These are phyloP conservation scores for Wickerhamiella musiphila DNA, from an alignment of 805 yeast species.

Conservation along the genomic window DNA sequence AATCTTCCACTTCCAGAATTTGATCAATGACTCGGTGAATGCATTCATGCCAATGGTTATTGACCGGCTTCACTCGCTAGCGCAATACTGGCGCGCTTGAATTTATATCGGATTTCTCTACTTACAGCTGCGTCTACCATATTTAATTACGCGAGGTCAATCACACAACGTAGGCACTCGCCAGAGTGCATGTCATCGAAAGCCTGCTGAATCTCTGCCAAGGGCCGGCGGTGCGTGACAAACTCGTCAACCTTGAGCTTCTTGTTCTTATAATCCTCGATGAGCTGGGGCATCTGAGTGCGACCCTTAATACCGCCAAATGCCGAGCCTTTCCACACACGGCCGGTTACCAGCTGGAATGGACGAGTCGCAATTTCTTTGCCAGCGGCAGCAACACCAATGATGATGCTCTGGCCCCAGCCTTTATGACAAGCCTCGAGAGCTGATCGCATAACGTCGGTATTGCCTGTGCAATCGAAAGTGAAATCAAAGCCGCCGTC, in stretches of 20 bases:
- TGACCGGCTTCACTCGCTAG: slow-evolving; percentile 84
- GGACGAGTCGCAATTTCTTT: slow-evolving; percentile 94
- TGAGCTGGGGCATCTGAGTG: slow-evolving; percentile 80
- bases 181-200: slow-evolving; percentile 93
- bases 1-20: slow-evolving; percentile 77
- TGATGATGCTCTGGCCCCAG: slow-evolving; percentile 91
- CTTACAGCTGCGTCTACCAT: neutral
- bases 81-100: slow-evolving; percentile 93
- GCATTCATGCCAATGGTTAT: slow-evolving; percentile 90
- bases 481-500: slow-evolving; percentile 96
- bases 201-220: slow-evolving; percentile 68
- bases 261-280: slow-evolving; percentile 70
- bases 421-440: slow-evolving; percentile 97
- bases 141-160: slow-evolving; percentile 7
- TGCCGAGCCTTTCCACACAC: slow-evolving; percentile 99
- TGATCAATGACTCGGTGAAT: slow-evolving; percentile 85
- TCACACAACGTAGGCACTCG: slow-evolving; percentile 82
- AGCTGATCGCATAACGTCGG: slow-evolving; percentile 86
- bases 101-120: neutral
- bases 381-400: slow-evolving; percentile 99
- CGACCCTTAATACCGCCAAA: slow-evolving; percentile 98
- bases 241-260: slow-evolving; percentile 81
- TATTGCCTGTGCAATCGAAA: slow-evolving; percentile 97
- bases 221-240: slow-evolving; percentile 74
- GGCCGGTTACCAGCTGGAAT: slow-evolving; percentile 96